Conservation (phyloP, 768 basidiomycete species). For the Rhodotorula diobovata region DNA sequence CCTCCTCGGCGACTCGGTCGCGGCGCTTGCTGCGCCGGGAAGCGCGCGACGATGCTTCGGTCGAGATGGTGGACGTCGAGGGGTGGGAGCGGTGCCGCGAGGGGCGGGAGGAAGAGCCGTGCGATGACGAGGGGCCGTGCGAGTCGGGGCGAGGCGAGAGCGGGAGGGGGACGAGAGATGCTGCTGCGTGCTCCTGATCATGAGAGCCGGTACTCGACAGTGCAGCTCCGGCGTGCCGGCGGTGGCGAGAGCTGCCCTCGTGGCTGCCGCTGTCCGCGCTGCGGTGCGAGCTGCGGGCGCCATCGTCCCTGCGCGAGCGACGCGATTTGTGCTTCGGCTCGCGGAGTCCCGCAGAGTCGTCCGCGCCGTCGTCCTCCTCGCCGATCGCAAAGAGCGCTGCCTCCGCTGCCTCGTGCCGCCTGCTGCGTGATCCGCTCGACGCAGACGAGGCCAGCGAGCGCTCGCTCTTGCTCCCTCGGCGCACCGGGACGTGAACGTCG, state of each 20-base stretch:
- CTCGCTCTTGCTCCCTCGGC: background rate
- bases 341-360: background rate
- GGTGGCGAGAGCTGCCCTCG: background rate
- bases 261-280: background rate
- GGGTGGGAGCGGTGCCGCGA: background rate
- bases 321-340: too few relatives aligned
- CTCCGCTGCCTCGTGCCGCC: background rate
- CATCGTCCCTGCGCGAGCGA: background rate
- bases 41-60: background rate
- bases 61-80: conserved; percentile 6
- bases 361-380: background rate
- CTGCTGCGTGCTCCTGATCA: background rate
- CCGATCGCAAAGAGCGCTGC: background rate
- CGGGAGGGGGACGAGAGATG: background rate
- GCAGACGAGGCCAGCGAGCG: conserved; percentile 3
- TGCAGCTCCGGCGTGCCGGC: background rate
- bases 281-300: background rate
- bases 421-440: background rate
- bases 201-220: background rate
- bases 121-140: background rate
- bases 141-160: background rate
- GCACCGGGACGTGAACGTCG: background rate
- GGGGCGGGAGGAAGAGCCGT: background rate
- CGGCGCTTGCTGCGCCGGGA: background rate
- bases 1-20: background rate